Conservation (phyloP, 2,329 filamentous ascomycete genomes). For the Neopestalotiopsis sp. region DNA sequence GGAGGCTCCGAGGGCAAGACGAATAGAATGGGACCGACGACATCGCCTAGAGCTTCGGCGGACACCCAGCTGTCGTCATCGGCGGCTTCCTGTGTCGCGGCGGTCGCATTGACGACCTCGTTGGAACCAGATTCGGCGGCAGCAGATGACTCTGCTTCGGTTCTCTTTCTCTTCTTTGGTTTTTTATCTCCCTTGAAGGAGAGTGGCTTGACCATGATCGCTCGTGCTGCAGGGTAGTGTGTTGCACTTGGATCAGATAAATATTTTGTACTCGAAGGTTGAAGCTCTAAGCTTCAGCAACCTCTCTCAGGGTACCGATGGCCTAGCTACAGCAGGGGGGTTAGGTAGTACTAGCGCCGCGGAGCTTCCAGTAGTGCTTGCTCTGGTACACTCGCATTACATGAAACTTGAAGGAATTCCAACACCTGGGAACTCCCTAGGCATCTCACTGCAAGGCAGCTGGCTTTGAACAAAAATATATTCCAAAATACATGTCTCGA, state of each 20-base stretch:
- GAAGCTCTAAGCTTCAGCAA: background rate
- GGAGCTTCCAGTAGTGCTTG: too few species aligned
- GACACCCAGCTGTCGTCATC: conserved; percentile 92
- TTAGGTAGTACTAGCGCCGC: background rate
- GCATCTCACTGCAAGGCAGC: too few species aligned
- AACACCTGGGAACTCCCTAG: too few species aligned
- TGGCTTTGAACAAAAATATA: too few species aligned
- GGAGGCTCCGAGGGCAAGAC: conserved; percentile 78
- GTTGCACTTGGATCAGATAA: background rate
- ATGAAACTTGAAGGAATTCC: too few species aligned
- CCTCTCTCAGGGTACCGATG: too few species aligned
- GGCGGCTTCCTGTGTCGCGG: conserved; percentile 45
- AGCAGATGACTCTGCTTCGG: conserved; percentile 49
- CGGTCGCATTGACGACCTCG: conserved; percentile 39
- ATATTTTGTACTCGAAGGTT: background rate
- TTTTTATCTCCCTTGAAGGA: conserved; percentile 98
- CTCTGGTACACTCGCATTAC: too few species aligned
- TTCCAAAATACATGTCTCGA: too few species aligned
- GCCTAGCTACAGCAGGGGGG: too few species aligned
- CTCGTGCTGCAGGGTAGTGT: conserved; percentile 14
- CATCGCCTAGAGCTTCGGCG: conserved; percentile 75
- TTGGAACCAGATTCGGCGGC: conserved; percentile 42
- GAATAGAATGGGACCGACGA: conserved; percentile 82
- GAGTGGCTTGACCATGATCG: conserved; percentile 83
- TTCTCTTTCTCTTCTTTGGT: conserved; percentile 86